These are phyloP conservation scores for Fusarium sp. DNA, from an alignment of 2,329 filamentous ascomycete genomes.

Conservation along the genomic window DNA sequence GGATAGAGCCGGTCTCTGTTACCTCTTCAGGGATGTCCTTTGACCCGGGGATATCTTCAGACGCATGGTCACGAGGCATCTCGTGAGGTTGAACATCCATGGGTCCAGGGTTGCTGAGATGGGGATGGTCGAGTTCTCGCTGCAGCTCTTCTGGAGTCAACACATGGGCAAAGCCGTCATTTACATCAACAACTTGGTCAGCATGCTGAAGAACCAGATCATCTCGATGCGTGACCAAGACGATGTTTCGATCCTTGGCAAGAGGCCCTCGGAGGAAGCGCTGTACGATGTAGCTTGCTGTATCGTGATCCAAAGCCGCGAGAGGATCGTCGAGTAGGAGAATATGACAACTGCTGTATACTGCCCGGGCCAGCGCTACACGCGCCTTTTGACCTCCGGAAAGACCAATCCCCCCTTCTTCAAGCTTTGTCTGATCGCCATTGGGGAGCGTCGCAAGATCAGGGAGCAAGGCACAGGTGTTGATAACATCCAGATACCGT, in stretches of 20 bases:
- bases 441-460: slow-evolving; percentile 67
- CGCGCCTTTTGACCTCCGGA: slow-evolving; percentile 73
- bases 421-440: slow-evolving; percentile 69
- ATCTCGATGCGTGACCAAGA: slow-evolving; percentile 85
- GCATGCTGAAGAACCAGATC: slow-evolving; percentile 80
- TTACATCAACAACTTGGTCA: slow-evolving; percentile 77
- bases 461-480: slow-evolving; percentile 67
- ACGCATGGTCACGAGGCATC: slow-evolving; percentile 48
- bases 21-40: slow-evolving; percentile 51
- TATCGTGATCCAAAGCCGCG: slow-evolving; percentile 71
- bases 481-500: slow-evolving; percentile 69
- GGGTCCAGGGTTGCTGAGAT: slow-evolving; percentile 44
- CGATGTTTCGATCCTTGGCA: slow-evolving; percentile 71
- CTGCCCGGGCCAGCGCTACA: slow-evolving; percentile 70
- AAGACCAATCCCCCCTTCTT: slow-evolving; percentile 71
- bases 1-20: slow-evolving; percentile 73
- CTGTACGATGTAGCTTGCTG: slow-evolving; percentile 70
- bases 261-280: slow-evolving; percentile 70
- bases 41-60: slow-evolving; percentile 31
- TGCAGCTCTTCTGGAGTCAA: slow-evolving; percentile 59
- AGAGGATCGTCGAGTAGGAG: slow-evolving; percentile 72
- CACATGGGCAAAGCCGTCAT: slow-evolving; percentile 66
- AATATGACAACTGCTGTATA: slow-evolving; percentile 68
- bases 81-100: slow-evolving; percentile 37
- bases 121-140: slow-evolving; percentile 53